phyloP scores from a whole-genome alignment of 176 grass and related monocot species.

The Hordeum vulgare region DNA sequence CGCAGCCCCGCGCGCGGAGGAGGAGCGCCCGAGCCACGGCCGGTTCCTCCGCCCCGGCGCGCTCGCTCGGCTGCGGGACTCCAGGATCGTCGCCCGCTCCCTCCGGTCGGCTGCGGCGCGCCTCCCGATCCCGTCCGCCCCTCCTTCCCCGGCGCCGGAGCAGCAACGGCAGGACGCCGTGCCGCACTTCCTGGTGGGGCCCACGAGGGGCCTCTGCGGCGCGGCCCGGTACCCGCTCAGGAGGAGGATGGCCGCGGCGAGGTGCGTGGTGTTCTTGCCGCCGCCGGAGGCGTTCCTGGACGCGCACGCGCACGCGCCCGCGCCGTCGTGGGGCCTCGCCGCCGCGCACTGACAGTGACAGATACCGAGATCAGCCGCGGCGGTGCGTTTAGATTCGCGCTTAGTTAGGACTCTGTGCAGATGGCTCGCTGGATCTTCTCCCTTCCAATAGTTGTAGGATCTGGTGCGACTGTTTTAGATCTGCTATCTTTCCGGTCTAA shows the following conservation, averaged over 20 bases:
- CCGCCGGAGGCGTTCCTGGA: conserved; percentile 7
- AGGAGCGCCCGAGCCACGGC: conserved; percentile 20
- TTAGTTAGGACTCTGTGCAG: conserved; percentile 7
- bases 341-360: conserved; percentile 7
- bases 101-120: conserved; percentile 29
- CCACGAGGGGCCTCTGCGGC: conserved; percentile 20
- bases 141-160: not conserved
- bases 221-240: conserved; percentile 45
- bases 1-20: conserved; percentile 1
- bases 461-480: not conserved
- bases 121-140: conserved; percentile 8
- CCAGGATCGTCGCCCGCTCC: conserved; percentile 65
- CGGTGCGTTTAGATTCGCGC: not conserved
- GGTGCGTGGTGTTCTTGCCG: conserved; percentile 40
- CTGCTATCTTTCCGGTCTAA: not conserved
- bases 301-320: not conserved
- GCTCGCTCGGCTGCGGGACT: conserved; percentile 77
- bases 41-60: conserved; percentile 81
- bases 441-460: not conserved
- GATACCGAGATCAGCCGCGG: not conserved
- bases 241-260: conserved; percentile 62
- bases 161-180: not conserved
- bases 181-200: conserved; percentile 38
- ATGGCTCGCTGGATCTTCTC: not conserved
- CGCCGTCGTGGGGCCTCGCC: conserved; percentile 27